Conservation (phyloP, 306 rosid genomes). For the Cicer cuneatum region DNA sequence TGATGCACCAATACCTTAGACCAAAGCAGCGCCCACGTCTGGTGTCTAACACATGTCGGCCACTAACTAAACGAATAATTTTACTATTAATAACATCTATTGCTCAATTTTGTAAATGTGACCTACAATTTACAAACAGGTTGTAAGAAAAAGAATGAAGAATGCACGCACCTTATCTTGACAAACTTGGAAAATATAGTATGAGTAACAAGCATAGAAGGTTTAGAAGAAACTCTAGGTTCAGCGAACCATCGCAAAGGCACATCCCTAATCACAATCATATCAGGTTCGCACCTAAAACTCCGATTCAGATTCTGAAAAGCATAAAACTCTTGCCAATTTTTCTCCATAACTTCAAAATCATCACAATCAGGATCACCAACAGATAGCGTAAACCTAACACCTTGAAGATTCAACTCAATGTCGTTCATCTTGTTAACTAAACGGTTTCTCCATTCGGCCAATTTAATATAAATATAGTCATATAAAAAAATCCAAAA, state of each 20-base stretch:
- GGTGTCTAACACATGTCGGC: too few species aligned
- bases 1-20: too few species aligned
- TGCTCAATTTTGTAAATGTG: too few species aligned
- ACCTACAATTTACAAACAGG: too few species aligned
- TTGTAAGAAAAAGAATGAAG: background rate
- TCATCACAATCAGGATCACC: slow-evolving; percentile 64
- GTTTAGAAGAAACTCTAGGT: slow-evolving; percentile 92
- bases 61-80: too few species aligned
- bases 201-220: slow-evolving; percentile 91
- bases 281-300: slow-evolving; percentile 70
- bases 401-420: slow-evolving; percentile 81
- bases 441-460: slow-evolving; percentile 58
- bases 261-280: slow-evolving; percentile 65
- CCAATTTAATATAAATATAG: too few species aligned
- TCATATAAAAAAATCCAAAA: too few species aligned
- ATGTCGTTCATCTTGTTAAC: slow-evolving; percentile 72
- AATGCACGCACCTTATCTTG: slow-evolving; percentile 62
- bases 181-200: slow-evolving; percentile 92
- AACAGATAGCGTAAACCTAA: slow-evolving; percentile 65
- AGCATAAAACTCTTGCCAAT: slow-evolving; percentile 73
- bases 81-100: too few species aligned
- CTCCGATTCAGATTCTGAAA: slow-evolving; percentile 67
- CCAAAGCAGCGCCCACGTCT: too few species aligned
- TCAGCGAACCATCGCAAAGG: slow-evolving; percentile 97
- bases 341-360: slow-evolving; percentile 62